Evolutionary conservation across 2,329 filamentous ascomycete species (phyloP).

Genomic region (Fusarium metavorans): DNA sequence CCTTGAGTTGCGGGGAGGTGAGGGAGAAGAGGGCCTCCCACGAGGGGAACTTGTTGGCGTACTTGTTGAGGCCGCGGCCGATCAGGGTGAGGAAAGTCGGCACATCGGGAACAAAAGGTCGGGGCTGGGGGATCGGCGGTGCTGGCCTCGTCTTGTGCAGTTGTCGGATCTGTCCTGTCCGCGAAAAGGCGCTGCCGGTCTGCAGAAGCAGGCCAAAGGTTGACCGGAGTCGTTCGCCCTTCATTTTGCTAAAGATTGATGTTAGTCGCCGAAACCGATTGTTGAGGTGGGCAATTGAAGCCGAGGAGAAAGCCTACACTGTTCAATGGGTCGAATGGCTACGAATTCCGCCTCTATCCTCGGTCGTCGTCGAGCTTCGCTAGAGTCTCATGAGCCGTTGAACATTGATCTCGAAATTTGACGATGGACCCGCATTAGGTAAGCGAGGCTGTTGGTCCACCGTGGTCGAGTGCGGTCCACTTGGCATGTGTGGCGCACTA

Average conservation of each 20-base stretch:
- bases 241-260: conserved; percentile 45
- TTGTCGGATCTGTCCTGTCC: conserved; percentile 55
- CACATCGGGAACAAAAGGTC: conserved; percentile 87
- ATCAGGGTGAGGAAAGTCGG: conserved; percentile 90
- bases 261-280: conserved; percentile 7
- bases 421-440: conserved; percentile 43
- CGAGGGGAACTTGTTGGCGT: conserved; percentile 86
- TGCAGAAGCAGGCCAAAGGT: conserved; percentile 48
- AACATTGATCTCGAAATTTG: conserved; percentile 47
- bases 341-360: conserved; percentile 34
- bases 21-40: conserved; percentile 93
- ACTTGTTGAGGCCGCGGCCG: conserved; percentile 85
- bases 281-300: accelerated
- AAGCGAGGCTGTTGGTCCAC: conserved; percentile 47
- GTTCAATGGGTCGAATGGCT: conserved; percentile 38
- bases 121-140: conserved; percentile 73
- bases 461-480: background rate
- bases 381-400: conserved; percentile 27
- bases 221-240: conserved; percentile 47
- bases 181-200: conserved; percentile 47
- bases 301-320: conserved; percentile 19
- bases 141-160: conserved; percentile 56
- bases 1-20: conserved; percentile 80
- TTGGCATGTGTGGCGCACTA: conserved; percentile 23
- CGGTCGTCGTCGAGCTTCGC: conserved; percentile 31